A percentile compares a stretch with the other conserved stretches of the same genome.
Conservation (phyloP, 75 land plant genomes). For the Selaginella tamariscina region DNA sequence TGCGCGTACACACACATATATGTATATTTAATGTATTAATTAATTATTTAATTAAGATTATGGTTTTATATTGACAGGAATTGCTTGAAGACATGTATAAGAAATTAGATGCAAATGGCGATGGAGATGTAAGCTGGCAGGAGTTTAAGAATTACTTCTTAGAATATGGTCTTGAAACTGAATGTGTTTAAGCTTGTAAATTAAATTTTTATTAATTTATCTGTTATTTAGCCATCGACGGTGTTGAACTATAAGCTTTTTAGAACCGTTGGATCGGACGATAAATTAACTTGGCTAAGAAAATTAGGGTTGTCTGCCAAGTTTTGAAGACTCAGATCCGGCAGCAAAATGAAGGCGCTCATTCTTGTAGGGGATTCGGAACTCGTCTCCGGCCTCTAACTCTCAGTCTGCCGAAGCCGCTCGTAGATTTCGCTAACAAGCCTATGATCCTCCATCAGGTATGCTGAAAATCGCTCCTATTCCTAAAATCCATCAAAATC, state of each 20-base stretch:
- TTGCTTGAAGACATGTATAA: constrained; percentile 24
- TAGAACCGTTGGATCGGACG: background rate
- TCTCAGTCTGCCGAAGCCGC: background rate
- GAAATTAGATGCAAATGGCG: constrained; percentile 30
- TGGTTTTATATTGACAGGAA: constrained; percentile 24
- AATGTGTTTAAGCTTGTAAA: background rate
- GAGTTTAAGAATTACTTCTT: constrained; percentile 28
- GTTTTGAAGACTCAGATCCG: background rate
- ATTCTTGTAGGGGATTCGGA: background rate
- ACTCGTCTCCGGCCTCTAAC: background rate
- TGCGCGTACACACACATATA: no score
- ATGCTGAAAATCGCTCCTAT: background rate
- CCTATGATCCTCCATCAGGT: background rate
- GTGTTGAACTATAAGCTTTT: no score
- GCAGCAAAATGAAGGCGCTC: background rate
- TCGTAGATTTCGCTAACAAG: background rate
- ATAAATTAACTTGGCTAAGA: no score
- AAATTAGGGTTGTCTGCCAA: no score
- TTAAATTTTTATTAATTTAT: no score
- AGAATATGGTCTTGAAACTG: constrained; percentile 23
- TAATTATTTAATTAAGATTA: no score
- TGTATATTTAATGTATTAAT: no score
- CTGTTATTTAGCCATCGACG: no score
- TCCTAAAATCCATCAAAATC: background rate
- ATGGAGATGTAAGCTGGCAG: constrained; percentile 26